phyloP scores from a whole-genome alignment of 176 grass and related monocot species.

The Lolium rigidum region DNA sequence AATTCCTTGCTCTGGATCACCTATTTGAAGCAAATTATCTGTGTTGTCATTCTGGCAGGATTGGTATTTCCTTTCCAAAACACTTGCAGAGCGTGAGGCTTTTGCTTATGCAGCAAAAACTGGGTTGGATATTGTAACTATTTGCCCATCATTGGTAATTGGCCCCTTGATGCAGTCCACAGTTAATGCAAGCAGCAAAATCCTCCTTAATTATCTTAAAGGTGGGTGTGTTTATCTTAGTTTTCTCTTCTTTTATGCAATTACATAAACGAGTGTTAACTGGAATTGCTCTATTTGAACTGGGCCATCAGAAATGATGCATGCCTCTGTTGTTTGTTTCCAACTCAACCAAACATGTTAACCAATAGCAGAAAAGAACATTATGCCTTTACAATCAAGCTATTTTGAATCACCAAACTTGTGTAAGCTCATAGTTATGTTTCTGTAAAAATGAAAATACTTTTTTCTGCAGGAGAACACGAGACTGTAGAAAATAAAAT shows the following conservation, averaged over 20 bases:
- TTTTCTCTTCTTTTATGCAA: neutral
- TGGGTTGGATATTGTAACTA: conserved; percentile 42
- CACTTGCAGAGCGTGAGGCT: conserved; percentile 41
- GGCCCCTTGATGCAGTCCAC: conserved; percentile 47
- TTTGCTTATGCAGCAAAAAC: conserved; percentile 48
- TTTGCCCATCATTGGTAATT: conserved; percentile 45
- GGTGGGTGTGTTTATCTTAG: conserved; percentile 19
- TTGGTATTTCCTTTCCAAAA: conserved; percentile 57
- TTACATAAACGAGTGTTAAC: neutral
- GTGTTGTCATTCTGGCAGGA: conserved; percentile 31
- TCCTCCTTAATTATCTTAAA: conserved; percentile 41
- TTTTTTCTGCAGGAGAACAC: conserved; percentile 26
- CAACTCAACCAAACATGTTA: neutral
- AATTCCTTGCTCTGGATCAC: neutral
- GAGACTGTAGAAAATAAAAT: conserved; percentile 6
- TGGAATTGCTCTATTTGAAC: neutral
- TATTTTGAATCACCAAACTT: neutral
- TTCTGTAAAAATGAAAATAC: conserved; percentile 14
- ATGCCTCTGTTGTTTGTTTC: neutral
- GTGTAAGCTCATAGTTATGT: neutral
- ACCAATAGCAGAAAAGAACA: neutral
- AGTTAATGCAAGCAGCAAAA: conserved; percentile 39
- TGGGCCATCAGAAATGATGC: neutral
- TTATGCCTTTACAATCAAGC: neutral
- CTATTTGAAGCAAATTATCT: neutral